Percentiles rank a stretch among this genome's conserved stretches.
Conservation (phyloP, 176 grass and related monocot species). For the Raddia guianensis region DNA sequence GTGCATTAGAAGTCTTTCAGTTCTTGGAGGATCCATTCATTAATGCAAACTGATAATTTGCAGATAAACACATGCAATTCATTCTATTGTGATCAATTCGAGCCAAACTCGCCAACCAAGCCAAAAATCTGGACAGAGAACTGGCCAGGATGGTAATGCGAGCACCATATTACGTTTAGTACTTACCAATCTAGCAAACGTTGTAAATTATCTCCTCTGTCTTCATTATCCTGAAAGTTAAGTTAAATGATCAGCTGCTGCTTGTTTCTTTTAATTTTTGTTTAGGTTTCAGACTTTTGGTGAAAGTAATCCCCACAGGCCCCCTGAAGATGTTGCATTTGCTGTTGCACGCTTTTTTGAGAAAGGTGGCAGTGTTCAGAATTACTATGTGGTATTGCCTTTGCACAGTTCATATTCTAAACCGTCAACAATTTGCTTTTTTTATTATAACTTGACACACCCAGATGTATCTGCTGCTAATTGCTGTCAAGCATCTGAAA, state of each 20-base stretch:
- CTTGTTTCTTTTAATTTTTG: slow-evolving; percentile 33
- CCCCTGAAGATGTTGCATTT: slow-evolving; percentile 96
- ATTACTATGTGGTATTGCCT: slow-evolving; percentile 88
- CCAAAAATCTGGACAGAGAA: slow-evolving; percentile 99
- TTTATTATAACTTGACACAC: slow-evolving; percentile 20
- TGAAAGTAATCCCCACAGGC: slow-evolving; percentile 82
- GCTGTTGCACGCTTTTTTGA: slow-evolving; percentile 89
- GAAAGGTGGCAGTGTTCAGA: slow-evolving; percentile 91
- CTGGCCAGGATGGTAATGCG: slow-evolving; percentile 96
- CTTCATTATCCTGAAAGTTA: neutral
- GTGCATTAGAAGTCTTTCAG: neutral
- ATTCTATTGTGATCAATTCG: slow-evolving; percentile 87
- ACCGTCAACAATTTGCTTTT: neutral
- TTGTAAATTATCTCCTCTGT: neutral
- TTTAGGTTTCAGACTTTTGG: slow-evolving; percentile 96
- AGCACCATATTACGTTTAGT: neutral
- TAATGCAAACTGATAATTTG: slow-evolving; percentile 30
- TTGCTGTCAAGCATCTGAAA: neutral
- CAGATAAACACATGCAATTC: slow-evolving; percentile 99
- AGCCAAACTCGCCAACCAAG: slow-evolving; percentile 83
- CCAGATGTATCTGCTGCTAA: slow-evolving; percentile 7
- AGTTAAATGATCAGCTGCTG: slow-evolving; percentile 6
- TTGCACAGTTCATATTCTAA: slow-evolving; percentile 28
- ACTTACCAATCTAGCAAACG: neutral
- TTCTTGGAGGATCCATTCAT: slow-evolving; percentile 20